Evolutionary conservation across 768 basidiomycete species (phyloP), one percentile per base, ranked within the genome.

Genomic region (Cyclocybe cylindracea): DNA sequence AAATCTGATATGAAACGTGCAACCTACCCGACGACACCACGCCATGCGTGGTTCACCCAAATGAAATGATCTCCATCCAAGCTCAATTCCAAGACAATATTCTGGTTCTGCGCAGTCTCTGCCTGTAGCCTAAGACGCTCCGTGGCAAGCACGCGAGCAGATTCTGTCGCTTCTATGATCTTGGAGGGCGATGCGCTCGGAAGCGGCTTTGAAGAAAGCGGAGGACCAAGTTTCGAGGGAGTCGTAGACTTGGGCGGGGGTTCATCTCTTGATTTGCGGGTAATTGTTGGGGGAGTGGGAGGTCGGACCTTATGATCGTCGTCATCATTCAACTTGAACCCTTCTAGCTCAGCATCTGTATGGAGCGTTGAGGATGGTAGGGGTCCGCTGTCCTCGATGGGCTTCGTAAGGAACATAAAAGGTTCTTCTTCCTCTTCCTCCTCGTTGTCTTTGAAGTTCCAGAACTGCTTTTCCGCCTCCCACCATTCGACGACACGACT

Each of bases 391-490:
- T 91, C 90, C 35, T 86, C 87, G 14, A 81, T 83, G 0, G 96
- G 88, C 67, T 96, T 97, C 67, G 94, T 87, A 49, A 98, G 93
- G 63, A 98, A 98, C 58, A 87, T 84, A 44, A 98, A 74, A 1
- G 93, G 92, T 58, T 98, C 96, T 50, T 92, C 24, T 24, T 24
- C 89, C 65, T 89, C 85, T 61, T 94, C 93, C 53, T 91, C 87
- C 40, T 90, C 89, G 55, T 89, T 87, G 64, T 93, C 91, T 64
- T 95, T 91, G 66, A 98, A 98, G 63, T 97, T 97, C 97, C 97
- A 99, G 70, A 99, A 99, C 60, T 95, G 93, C 64, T 95, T 95
- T 75, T 98, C 96, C 9, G 97, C 97, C 70, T 97, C 95, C 94
- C 94, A 98, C 96, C 97, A 99, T 65, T 98, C 97, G 56, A 98